Evolutionary conservation across 345 rosid species (phyloP).

Genomic region (thale cress (Arabidopsis thaliana)): DNA sequence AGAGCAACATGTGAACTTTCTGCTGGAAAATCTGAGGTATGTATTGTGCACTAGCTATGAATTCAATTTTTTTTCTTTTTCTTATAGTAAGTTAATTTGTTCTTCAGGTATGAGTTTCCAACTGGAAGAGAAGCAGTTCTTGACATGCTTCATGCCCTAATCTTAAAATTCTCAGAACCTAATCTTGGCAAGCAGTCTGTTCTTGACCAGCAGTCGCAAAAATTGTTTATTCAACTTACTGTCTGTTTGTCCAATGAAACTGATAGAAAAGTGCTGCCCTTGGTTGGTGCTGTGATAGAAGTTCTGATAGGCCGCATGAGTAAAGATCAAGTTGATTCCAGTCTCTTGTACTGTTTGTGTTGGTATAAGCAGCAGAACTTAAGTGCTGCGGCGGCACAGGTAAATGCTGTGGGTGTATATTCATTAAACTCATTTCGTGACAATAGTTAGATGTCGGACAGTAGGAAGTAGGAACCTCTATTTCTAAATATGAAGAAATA

Average conservation of each 20-base stretch:
- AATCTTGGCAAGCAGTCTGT: conserved; percentile 40
- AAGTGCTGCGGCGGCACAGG: conserved; percentile 85
- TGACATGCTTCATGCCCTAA: conserved; percentile 77
- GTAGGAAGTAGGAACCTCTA: conserved; percentile 26
- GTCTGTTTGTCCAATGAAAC: conserved; percentile 65
- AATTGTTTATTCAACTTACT: conserved; percentile 63
- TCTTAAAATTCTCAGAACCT: conserved; percentile 59
- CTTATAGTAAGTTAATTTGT: conserved; percentile 6
- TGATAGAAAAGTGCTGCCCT: conserved; percentile 62
- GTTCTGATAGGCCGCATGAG: conserved; percentile 60
- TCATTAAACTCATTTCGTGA: conserved; percentile 16
- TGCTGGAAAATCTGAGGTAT: conserved; percentile 72
- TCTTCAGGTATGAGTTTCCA: conserved; percentile 76
- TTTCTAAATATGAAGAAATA: conserved; percentile 18
- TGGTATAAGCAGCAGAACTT: conserved; percentile 75
- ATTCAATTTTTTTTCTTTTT: conserved; percentile 19
- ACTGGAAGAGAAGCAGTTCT: conserved; percentile 92
- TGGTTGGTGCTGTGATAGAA: conserved; percentile 62
- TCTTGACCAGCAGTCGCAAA: conserved; percentile 63
- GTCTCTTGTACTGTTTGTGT: conserved; percentile 56
- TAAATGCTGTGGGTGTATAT: conserved; percentile 42
- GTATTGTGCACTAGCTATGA: conserved; percentile 36
- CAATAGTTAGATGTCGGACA: conserved; percentile 3
- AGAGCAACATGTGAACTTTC: conserved; percentile 68
- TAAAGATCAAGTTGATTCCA: conserved; percentile 50